Evolutionary conservation across 192 early-diverging fungal species (phyloP).

Genomic region (Dimargaris cristalligena): DNA sequence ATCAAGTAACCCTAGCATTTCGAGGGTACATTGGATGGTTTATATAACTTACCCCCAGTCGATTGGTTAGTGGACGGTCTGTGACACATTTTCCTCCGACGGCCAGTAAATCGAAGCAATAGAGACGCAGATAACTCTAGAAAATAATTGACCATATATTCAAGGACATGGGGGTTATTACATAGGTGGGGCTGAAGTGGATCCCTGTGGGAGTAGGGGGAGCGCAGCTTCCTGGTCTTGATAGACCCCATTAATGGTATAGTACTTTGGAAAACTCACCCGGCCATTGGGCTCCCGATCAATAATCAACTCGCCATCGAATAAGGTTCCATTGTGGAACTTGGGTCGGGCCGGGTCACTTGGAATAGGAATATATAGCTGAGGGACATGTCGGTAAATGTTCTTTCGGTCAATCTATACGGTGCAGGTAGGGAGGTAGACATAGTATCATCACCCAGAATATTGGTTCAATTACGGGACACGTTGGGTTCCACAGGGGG

Average conservation of each 20-base stretch:
- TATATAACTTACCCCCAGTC: conserved; percentile 51
- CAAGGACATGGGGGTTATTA: too few species aligned
- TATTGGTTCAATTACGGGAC: too few species aligned
- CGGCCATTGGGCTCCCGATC: conserved; percentile 45
- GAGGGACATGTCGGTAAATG: conserved; percentile 45
- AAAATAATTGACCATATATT: background rate
- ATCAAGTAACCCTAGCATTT: too few species aligned
- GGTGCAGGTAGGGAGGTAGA: too few species aligned
- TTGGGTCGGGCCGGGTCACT: conserved; percentile 14
- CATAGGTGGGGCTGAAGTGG: too few species aligned
- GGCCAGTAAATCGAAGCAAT: conserved; percentile 61
- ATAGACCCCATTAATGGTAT: background rate
- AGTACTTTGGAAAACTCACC: conserved; percentile 15
- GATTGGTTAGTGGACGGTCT: conserved; percentile 32
- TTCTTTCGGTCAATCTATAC: conserved; percentile 53
- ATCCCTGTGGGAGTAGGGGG: too few species aligned
- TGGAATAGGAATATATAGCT: conserved; percentile 47
- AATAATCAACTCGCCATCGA: conserved; percentile 85
- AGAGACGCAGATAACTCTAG: conserved; percentile 24
- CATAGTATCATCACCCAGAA: too few species aligned
- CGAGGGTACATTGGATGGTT: too few species aligned
- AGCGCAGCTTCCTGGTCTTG: too few species aligned
- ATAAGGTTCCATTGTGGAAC: conserved; percentile 52
- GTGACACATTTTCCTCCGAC: conserved; percentile 37
- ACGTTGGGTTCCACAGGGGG: too few species aligned